These are phyloP conservation scores for Bertia moriformis DNA, from an alignment of 2,329 filamentous ascomycete genomes.

Conservation along the genomic window DNA sequence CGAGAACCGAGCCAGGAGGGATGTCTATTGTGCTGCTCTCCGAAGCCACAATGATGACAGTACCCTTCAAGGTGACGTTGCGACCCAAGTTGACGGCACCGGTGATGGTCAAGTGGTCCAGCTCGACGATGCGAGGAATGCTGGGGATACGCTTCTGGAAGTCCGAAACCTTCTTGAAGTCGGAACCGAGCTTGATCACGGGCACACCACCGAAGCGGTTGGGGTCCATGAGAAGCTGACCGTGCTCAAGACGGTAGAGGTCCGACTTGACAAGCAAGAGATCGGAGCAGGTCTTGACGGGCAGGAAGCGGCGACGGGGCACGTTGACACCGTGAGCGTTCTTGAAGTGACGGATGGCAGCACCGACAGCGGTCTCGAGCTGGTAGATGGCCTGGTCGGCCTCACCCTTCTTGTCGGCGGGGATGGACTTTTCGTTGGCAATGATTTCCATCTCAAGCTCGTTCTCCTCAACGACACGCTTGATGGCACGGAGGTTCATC, in stretches of 20 bases:
- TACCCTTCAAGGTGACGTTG: conserved; percentile 91
- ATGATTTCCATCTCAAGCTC: conserved; percentile 99
- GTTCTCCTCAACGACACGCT: conserved; percentile 96
- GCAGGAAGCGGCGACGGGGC: conserved; percentile 90
- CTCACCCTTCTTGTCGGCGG: conserved; percentile 98
- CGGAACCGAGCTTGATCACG: conserved; percentile 92
- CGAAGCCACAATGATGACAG: conserved; percentile 95
- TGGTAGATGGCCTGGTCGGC: conserved; percentile 94
- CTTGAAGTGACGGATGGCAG: conserved; percentile 95
- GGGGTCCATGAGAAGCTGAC: conserved; percentile 91
- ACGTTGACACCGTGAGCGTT: conserved; percentile 99
- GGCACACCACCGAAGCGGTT: conserved; percentile 92
- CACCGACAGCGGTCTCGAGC: conserved; percentile 95
- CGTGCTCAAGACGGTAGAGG: conserved; percentile 95
- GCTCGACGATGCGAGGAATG: conserved; percentile 80
- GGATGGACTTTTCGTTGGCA: conserved; percentile 95
- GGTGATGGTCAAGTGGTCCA: conserved; percentile 92
- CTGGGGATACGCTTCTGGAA: conserved; percentile 78
- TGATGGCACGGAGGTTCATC: conserved; percentile 94
- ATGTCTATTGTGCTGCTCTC: conserved; percentile 97
- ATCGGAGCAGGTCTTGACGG: conserved; percentile 99
- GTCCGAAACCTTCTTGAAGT: conserved; percentile 99
- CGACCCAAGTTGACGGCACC: conserved; percentile 93
- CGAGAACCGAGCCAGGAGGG: conserved; percentile 86
- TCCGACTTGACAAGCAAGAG: conserved; percentile 99